Percentiles rank a stretch among this genome's conserved stretches.
phyloP scores from a whole-genome alignment of 2,329 filamentous ascomycete genomes.

The Xylariaceae sp. region DNA sequence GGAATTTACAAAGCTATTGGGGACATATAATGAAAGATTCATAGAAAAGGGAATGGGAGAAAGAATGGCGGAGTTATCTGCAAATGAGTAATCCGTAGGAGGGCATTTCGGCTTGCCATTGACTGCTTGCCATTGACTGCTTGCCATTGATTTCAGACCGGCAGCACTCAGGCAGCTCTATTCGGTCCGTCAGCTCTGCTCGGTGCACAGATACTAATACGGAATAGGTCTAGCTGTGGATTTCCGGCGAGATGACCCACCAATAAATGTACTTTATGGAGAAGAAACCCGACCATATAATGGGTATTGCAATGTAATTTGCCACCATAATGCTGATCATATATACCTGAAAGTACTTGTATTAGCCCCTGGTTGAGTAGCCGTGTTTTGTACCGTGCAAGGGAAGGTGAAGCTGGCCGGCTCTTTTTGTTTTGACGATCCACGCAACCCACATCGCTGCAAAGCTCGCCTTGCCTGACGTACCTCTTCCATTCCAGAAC shows the following conservation, averaged over 20 bases:
- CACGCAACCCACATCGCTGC: not conserved
- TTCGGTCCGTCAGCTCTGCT: not conserved
- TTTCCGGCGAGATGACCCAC: too few species aligned
- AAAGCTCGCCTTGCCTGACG: constrained; percentile 1
- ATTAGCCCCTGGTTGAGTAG: not conserved
- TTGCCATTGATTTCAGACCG: not conserved
- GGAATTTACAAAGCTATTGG: too few species aligned
- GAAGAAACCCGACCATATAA: too few species aligned
- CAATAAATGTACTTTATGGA: too few species aligned
- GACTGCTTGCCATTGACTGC: not conserved
- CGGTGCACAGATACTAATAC: not conserved
- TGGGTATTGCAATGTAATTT: too few species aligned
- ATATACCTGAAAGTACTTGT: not conserved
- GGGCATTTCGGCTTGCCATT: too few species aligned
- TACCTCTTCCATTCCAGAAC: not conserved
- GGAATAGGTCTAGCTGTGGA: not conserved
- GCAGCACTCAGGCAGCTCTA: not conserved
- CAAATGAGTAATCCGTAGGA: too few species aligned
- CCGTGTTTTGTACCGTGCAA: too few species aligned
- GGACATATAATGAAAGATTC: too few species aligned
- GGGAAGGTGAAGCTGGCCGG: not conserved
- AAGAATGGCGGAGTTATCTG: too few species aligned
- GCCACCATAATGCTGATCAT: too few species aligned
- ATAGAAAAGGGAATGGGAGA: too few species aligned
- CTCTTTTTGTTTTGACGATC: constrained; percentile 18